Evolutionary conservation across 768 basidiomycete genomes (phyloP), one percentile per base, ranked within the genome.

Genomic region (Galerina sulciceps): DNA sequence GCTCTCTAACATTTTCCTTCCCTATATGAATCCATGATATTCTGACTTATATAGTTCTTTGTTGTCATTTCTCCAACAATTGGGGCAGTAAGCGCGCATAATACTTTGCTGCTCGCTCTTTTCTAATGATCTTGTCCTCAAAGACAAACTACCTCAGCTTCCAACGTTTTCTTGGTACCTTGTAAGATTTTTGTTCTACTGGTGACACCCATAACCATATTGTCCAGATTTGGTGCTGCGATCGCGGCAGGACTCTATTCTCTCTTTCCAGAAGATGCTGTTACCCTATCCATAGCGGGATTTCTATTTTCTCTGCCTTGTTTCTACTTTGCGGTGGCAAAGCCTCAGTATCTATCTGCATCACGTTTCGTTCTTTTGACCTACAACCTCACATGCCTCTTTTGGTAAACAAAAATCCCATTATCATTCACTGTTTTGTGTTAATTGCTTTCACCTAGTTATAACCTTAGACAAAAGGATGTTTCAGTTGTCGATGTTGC

Each of bases 11-110:
- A 10, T 50, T 22, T 8, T 10, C 14, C 18, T 15, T 6, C n/a
- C 11, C 20, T 18, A 15, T 31, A 1, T 42, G 38, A n/a, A 15
- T 56, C 31, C 38, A 55, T 26, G 14, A 55, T 26, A 13, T 10
- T 14, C 11, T 34, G 41, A 22, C 47, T 23, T 9, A 20, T 36
- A 34, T 54, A 91, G 90, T 93, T 88, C 73, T 92, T 94, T 64
- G 86, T 91, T n/a, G 91, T 95, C n/a, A 88, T 94, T 66, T 91
- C 90, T 8, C 93, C 92, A 0, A 93, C 92, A 1, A 91, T 95
- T 41, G 94, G 94, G 50, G 91, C 89, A 36, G 91, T 92, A 66
- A 67, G 76, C 71, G 31, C 20, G 35, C 4, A 8, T 47, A 14
- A 22, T 22, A 34, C 47, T 44, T 26, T 48, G 10, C 17, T 23